Evolutionary conservation across 2,329 filamentous ascomycete genomes (phyloP).

Genomic region (Cladobotryum protrusum): DNA sequence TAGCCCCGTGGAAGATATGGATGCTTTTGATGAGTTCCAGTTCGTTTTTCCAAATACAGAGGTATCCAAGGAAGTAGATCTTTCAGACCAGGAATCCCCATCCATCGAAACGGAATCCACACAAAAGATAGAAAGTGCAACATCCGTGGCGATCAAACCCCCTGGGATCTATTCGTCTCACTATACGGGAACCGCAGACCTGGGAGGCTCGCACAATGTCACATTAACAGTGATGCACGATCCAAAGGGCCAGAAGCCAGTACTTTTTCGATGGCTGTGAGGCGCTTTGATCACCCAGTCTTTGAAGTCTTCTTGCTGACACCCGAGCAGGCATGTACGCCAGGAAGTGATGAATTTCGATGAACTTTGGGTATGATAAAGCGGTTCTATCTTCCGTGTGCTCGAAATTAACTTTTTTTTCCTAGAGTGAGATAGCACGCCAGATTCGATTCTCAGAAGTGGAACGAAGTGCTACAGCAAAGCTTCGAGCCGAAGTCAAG

Average conservation of each 20-base stretch:
- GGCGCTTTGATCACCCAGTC: slow-evolving; percentile 3
- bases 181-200: slow-evolving; percentile 34
- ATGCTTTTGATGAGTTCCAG: slow-evolving; percentile 24
- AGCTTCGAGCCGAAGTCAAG: slow-evolving; percentile 33
- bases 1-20: slow-evolving; percentile 20
- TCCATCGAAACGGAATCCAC: slow-evolving; percentile 19
- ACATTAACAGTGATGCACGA: slow-evolving; percentile 32
- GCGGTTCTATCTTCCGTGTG: background rate
- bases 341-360: slow-evolving; percentile 38
- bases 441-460: slow-evolving; percentile 26
- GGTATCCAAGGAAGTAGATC: slow-evolving; percentile 20
- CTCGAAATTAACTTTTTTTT: slow-evolving; percentile 8
- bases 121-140: slow-evolving; percentile 12
- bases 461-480: slow-evolving; percentile 29
- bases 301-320: background rate
- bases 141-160: slow-evolving; percentile 13
- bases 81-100: slow-evolving; percentile 24
- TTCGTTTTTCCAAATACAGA: slow-evolving; percentile 19
- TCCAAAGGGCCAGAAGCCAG: slow-evolving; percentile 22
- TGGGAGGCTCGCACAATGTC: slow-evolving; percentile 29
- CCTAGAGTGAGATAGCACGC: slow-evolving; percentile 30
- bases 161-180: slow-evolving; percentile 27
- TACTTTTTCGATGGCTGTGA: slow-evolving; percentile 38
- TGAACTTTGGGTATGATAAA: slow-evolving; percentile 30
- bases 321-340: slow-evolving; percentile 26